Conservation (phyloP, 441 rosid species). For the Breynia disticha region DNA sequence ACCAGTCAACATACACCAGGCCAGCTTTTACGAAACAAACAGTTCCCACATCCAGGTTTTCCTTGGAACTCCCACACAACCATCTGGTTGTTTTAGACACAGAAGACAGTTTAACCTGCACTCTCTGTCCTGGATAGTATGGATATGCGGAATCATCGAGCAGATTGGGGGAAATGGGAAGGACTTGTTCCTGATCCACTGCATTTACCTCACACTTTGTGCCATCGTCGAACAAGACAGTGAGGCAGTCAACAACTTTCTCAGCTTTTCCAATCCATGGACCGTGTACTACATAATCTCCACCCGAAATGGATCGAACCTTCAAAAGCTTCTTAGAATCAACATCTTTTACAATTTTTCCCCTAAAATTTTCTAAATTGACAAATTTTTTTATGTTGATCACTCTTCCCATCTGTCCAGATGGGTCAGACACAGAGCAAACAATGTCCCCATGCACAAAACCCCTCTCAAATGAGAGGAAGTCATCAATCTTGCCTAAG, state of each 20-base stretch:
- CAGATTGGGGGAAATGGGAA: slow-evolving; percentile 46
- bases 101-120: slow-evolving; percentile 40
- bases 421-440: slow-evolving; percentile 42
- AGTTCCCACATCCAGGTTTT: slow-evolving; percentile 54
- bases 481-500: slow-evolving; percentile 78
- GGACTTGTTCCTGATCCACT: slow-evolving; percentile 44
- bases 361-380: slow-evolving; percentile 53
- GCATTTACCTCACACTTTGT: slow-evolving; percentile 52
- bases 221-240: slow-evolving; percentile 65
- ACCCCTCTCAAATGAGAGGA: slow-evolving; percentile 75
- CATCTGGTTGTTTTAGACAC: slow-evolving; percentile 52
- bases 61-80: slow-evolving; percentile 68
- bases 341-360: slow-evolving; percentile 46
- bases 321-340: slow-evolving; percentile 50
- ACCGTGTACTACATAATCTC: slow-evolving; percentile 68
- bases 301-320: slow-evolving; percentile 54
- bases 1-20: slow-evolving; percentile 69
- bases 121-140: slow-evolving; percentile 86
- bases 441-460: slow-evolving; percentile 66
- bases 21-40: slow-evolving; percentile 59
- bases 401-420: slow-evolving; percentile 82
- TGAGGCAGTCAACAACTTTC: slow-evolving; percentile 55
- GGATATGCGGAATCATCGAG: slow-evolving; percentile 63
- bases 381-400: slow-evolving; percentile 42
- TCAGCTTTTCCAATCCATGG: slow-evolving; percentile 78